A percentile compares a stretch with the other conserved stretches of the same genome.
phyloP scores from a whole-genome alignment of 768 basidiomycete genomes.

The Dentipellis fragilis region DNA sequence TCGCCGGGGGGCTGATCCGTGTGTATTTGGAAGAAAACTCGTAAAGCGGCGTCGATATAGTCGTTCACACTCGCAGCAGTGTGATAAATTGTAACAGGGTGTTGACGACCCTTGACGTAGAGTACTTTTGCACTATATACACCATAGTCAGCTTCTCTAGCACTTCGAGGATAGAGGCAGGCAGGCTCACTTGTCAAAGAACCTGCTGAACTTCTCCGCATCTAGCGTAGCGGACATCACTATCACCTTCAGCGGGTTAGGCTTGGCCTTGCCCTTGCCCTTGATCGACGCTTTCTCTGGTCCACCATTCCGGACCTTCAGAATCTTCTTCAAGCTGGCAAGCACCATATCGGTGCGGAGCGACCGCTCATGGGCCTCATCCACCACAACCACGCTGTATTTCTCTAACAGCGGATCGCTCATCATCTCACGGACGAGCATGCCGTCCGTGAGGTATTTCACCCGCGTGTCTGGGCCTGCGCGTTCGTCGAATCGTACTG shows the following conservation, averaged over 20 bases:
- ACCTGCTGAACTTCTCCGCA: constrained; percentile 86
- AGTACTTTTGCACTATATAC: constrained; percentile 70
- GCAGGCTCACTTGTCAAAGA: constrained; percentile 65
- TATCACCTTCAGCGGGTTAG: constrained; percentile 78
- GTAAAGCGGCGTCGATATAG: constrained; percentile 81
- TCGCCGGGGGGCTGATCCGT: constrained; percentile 72
- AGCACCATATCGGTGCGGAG: constrained; percentile 91
- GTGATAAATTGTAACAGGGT: constrained; percentile 81
- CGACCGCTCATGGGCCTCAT: constrained; percentile 96
- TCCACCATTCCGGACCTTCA: constrained; percentile 46
- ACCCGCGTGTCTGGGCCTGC: constrained; percentile 66
- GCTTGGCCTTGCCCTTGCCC: constrained; percentile 29
- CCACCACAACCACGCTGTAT: constrained; percentile 86
- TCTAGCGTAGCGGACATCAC: constrained; percentile 98
- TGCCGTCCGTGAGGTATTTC: constrained; percentile 97
- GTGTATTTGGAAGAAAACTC: constrained; percentile 94
- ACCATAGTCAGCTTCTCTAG: neutral
- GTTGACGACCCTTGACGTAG: constrained; percentile 89
- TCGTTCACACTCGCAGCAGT: constrained; percentile 65
- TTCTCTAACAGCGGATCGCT: constrained; percentile 63
- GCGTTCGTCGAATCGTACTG: constrained; percentile 91
- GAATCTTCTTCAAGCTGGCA: constrained; percentile 79
- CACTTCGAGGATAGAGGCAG: neutral
- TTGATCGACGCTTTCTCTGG: constrained; percentile 29
- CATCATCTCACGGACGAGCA: constrained; percentile 90